Evolutionary conservation across 495 filamentous ascomycete species (phyloP).

Genomic region (Xylaria flabelliformis): DNA sequence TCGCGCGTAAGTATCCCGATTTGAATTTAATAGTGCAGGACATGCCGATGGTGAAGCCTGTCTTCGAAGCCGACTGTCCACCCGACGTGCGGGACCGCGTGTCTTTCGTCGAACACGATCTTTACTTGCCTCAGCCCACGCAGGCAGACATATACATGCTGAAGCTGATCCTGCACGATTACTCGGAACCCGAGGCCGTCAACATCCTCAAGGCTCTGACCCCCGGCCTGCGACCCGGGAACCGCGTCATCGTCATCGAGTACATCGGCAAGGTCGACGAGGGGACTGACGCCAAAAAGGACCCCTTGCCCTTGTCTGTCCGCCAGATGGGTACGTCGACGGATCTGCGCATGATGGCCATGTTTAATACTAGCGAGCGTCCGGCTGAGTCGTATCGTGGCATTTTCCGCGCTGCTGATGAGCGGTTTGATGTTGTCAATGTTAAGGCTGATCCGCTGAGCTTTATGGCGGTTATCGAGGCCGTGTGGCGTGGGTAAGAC

Average conservation of each 20-base stretch:
- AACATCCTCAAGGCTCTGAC: conserved; percentile 52
- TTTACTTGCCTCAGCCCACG: conserved; percentile 57
- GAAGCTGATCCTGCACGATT: conserved; percentile 62
- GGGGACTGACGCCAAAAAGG: conserved; percentile 26
- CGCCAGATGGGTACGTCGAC: conserved; percentile 38
- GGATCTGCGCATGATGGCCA: conserved; percentile 40
- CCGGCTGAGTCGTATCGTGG: conserved; percentile 37
- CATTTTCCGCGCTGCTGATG: conserved; percentile 39
- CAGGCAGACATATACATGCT: conserved; percentile 62
- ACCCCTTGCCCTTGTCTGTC: conserved; percentile 32
- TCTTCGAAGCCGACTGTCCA: conserved; percentile 38
- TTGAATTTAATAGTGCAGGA: conserved; percentile 48
- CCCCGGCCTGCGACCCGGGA: conserved; percentile 48
- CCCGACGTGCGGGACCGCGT: conserved; percentile 46
- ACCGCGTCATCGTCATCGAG: conserved; percentile 56
- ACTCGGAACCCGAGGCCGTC: conserved; percentile 50
- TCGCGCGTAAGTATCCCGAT: conserved; percentile 40
- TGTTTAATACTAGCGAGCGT: conserved; percentile 41
- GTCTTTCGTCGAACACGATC: conserved; percentile 54
- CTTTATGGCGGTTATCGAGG: conserved; percentile 38
- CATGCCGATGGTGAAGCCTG: conserved; percentile 36
- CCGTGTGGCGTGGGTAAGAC: conserved; percentile 36
- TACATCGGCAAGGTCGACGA: conserved; percentile 42
- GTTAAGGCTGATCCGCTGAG: conserved; percentile 35
- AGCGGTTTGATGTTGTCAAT: conserved; percentile 33